Conservation (phyloP, 805 yeast species). For the Yarrowia sp. region DNA sequence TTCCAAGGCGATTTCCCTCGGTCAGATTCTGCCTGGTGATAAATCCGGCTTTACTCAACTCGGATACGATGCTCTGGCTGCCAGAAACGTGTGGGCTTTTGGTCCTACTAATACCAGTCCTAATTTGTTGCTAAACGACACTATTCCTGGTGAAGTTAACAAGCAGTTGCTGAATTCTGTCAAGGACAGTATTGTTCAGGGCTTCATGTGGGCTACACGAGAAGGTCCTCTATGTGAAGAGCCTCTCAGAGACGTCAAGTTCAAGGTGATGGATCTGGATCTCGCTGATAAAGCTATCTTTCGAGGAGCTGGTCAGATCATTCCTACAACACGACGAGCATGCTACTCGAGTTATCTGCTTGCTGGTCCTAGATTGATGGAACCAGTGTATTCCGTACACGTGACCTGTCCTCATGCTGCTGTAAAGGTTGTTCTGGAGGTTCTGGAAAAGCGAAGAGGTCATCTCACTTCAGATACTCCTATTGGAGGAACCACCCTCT, state of each 20-base stretch:
- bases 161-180: conserved; percentile 46
- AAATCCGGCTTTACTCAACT: conserved; percentile 36
- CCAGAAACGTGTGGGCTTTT: conserved; percentile 78
- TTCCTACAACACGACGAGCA: conserved; percentile 80
- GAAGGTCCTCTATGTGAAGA: conserved; percentile 96
- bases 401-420: conserved; percentile 54
- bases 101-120: conserved; percentile 59
- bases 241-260: conserved; percentile 65
- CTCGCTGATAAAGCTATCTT: conserved; percentile 50
- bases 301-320: conserved; percentile 64
- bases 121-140: conserved; percentile 64
- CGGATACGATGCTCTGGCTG: conserved; percentile 81
- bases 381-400: conserved; percentile 69
- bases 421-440: conserved; percentile 48
- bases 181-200: conserved; percentile 62
- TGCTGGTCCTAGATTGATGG: conserved; percentile 75
- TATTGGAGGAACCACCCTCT: conserved; percentile 72
- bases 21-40: conserved; percentile 38
- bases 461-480: conserved; percentile 48
- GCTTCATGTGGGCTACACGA: conserved; percentile 76
- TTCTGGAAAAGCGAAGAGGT: conserved; percentile 71
- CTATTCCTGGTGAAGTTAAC: conserved; percentile 68
- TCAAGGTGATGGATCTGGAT: conserved; percentile 63
- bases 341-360: conserved; percentile 77
- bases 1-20: conserved; percentile 54